These are phyloP conservation scores for Colletotrichum sp. DNA, from an alignment of 2,329 filamentous ascomycete genomes.

Conservation along the genomic window DNA sequence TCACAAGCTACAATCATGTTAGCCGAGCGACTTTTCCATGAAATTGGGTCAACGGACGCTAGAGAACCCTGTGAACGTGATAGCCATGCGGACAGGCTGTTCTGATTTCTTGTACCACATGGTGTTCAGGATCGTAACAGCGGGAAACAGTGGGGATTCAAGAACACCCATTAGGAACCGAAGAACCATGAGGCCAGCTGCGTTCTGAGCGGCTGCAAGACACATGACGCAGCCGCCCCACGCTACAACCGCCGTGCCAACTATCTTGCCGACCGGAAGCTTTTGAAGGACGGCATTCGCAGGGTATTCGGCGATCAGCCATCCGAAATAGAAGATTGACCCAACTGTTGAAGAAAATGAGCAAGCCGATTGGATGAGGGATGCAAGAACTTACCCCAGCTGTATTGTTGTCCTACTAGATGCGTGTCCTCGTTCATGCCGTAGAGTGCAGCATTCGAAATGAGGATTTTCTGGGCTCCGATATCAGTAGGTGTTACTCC, in stretches of 20 bases:
- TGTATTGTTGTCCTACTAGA: conserved; percentile 8
- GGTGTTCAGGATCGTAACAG: neutral
- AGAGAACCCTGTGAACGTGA: neutral
- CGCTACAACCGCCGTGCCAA: neutral
- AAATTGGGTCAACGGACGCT: neutral
- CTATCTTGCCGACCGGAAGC: neutral
- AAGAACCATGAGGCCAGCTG: neutral
- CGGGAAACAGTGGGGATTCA: neutral
- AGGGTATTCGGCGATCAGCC: neutral
- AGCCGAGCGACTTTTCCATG: neutral
- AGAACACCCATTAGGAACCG: neutral
- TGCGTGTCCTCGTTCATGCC: conserved; percentile 54
- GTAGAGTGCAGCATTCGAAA: conserved; percentile 61
- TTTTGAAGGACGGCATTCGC: neutral
- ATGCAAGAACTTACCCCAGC: neutral
- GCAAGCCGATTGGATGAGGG: neutral
- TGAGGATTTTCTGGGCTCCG: conserved; percentile 42
- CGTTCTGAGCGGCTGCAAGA: neutral
- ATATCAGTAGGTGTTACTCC: neutral
- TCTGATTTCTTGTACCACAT: neutral
- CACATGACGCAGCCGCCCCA: neutral
- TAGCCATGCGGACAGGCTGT: neutral
- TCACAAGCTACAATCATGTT: neutral
- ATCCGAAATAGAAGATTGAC: neutral
- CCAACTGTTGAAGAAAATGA: neutral